These are phyloP conservation scores for Letharia columbiana DNA, from an alignment of 495 filamentous ascomycete species.

Conservation along the genomic window DNA sequence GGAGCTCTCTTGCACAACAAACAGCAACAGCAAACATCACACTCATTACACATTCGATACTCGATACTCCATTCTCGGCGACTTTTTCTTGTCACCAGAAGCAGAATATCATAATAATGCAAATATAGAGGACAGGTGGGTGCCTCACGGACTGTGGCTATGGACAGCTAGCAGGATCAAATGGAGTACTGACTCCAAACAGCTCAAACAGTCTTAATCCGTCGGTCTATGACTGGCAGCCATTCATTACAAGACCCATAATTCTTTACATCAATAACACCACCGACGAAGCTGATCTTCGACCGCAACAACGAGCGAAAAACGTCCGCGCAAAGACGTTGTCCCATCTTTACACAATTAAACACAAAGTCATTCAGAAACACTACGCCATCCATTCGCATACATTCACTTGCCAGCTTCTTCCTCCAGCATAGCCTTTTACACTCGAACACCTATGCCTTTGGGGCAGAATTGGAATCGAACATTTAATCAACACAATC, in stretches of 20 bases:
- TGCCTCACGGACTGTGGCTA: not conserved
- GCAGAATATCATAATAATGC: constrained; percentile 8
- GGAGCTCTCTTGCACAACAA: constrained; percentile 9
- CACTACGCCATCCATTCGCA: constrained; percentile 3
- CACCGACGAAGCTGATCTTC: constrained; percentile 24
- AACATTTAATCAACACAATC: constrained; percentile 11
- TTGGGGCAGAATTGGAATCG: constrained; percentile 6
- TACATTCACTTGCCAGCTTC: not conserved
- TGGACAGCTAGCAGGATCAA: not conserved
- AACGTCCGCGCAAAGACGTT: constrained; percentile 25
- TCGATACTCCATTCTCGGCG: not conserved
- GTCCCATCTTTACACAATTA: constrained; percentile 8
- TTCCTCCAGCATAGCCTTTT: not conserved
- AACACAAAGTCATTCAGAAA: constrained; percentile 14
- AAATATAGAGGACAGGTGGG: constrained; percentile 14
- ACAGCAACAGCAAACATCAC: constrained; percentile 10
- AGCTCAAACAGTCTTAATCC: constrained; percentile 17
- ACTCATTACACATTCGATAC: constrained; percentile 3
- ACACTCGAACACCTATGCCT: constrained; percentile 8
- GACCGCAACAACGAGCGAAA: constrained; percentile 23
- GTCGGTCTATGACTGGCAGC: constrained; percentile 25
- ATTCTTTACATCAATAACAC: constrained; percentile 9
- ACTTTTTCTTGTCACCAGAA: not conserved
- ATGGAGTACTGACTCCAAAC: constrained; percentile 11
- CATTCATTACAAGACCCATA: constrained; percentile 18